These are phyloP conservation scores for Madurella fahalii DNA, from an alignment of 2,329 filamentous ascomycete species.

Conservation along the genomic window DNA sequence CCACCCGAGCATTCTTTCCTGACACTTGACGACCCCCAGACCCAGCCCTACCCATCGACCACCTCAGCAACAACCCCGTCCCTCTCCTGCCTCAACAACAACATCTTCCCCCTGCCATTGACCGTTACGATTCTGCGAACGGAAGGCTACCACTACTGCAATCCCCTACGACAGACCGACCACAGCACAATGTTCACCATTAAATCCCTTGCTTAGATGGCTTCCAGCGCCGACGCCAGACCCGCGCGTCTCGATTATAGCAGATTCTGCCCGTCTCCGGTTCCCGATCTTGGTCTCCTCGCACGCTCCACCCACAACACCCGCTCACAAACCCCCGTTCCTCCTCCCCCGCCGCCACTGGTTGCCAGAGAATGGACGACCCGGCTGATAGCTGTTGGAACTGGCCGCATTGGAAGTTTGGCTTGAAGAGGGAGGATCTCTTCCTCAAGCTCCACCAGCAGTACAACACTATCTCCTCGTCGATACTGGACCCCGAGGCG, in stretches of 20 bases:
- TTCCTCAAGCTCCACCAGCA: conserved; percentile 54
- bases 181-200: conserved; percentile 25
- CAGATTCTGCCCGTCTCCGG: conserved; percentile 21
- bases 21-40: conserved; percentile 15
- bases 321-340: conserved; percentile 8
- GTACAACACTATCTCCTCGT: conserved; percentile 55
- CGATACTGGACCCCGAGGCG: conserved; percentile 56
- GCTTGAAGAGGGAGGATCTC: conserved; percentile 56
- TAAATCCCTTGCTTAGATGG: conserved; percentile 31
- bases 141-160: no score
- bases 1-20: conserved; percentile 9
- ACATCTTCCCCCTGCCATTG: background rate
- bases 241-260: conserved; percentile 20
- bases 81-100: conserved; percentile 18
- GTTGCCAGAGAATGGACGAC: conserved; percentile 49
- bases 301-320: conserved; percentile 18
- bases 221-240: conserved; percentile 26
- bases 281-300: conserved; percentile 27
- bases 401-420: conserved; percentile 62
- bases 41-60: conserved; percentile 11
- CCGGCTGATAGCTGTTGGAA: conserved; percentile 45
- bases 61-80: conserved; percentile 10
- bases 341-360: conserved; percentile 10
- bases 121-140: background rate
- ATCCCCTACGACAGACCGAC: no score